Evolutionary conservation across 2,329 filamentous ascomycete species (phyloP).

Genomic region (Chrysoporthe deuterocubensis): DNA sequence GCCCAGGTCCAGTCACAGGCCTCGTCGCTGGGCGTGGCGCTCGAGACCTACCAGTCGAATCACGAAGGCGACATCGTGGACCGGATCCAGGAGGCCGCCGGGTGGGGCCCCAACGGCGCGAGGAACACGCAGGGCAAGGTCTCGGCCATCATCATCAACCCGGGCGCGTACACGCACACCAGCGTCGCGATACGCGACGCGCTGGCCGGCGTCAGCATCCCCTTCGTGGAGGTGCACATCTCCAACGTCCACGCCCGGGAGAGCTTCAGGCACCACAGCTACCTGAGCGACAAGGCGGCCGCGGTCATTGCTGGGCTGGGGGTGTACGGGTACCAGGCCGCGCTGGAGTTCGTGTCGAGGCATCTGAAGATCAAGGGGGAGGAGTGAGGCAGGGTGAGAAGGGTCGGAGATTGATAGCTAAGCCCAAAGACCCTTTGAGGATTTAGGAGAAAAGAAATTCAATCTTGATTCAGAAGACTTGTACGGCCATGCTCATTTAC

Average conservation of each 20-base stretch:
- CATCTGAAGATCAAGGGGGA: conserved; percentile 47
- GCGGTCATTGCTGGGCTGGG: conserved; percentile 75
- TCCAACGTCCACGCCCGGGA: conserved; percentile 76
- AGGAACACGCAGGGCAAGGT: conserved; percentile 39
- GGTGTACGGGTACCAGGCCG: conserved; percentile 63
- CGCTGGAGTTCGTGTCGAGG: conserved; percentile 57
- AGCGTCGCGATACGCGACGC: conserved; percentile 78
- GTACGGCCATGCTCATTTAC: background rate
- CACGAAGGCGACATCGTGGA: conserved; percentile 77
- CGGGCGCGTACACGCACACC: conserved; percentile 76
- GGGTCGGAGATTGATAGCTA: background rate
- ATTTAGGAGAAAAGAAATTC: background rate
- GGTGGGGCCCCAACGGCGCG: conserved; percentile 30
- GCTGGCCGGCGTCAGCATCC: conserved; percentile 68
- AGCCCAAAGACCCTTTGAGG: too few species aligned
- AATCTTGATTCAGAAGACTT: background rate
- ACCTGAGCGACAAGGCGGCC: conserved; percentile 74
- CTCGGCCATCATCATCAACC: conserved; percentile 76
- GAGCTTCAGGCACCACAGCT: conserved; percentile 69
- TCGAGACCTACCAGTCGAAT: conserved; percentile 74
- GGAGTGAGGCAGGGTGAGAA: background rate
- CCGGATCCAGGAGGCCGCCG: conserved; percentile 70
- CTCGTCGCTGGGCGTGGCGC: conserved; percentile 46
- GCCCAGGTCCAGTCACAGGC: conserved; percentile 54
- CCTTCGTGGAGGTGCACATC: conserved; percentile 79